Evolutionary conservation across 441 rosid species (phyloP).

Genomic region (Viola pubescens): DNA sequence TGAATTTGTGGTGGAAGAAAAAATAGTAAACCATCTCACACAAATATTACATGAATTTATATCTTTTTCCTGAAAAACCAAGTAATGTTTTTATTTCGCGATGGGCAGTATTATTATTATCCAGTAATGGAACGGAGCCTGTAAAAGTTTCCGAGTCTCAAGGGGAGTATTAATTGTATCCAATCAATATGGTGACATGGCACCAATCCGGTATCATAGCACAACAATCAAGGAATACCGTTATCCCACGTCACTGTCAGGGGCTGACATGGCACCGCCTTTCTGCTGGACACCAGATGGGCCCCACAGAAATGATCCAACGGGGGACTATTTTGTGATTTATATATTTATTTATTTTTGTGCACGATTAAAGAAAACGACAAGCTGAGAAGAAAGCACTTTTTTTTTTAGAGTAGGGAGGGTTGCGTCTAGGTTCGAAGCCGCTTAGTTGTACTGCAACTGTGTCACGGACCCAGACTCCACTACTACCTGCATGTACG

Average conservation of each 20-base stretch:
- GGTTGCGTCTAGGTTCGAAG: constrained; percentile 22
- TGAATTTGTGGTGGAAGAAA: too few relatives aligned
- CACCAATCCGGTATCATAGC: neutral
- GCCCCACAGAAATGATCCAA: neutral
- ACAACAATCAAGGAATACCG: constrained; percentile 5
- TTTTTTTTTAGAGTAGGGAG: neutral
- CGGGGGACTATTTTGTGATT: neutral
- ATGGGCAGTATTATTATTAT: too few relatives aligned
- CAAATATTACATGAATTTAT: too few relatives aligned
- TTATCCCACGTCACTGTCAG: constrained; percentile 17
- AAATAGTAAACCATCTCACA: too few relatives aligned
- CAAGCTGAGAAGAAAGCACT: neutral
- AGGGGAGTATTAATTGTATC: neutral
- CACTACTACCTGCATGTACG: constrained; percentile 18
- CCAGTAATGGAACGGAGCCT: too few relatives aligned
- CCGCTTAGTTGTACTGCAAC: constrained; percentile 26
- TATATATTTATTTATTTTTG: neutral
- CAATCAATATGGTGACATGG: neutral
- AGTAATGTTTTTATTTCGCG: too few relatives aligned
- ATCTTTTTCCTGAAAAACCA: too few relatives aligned
- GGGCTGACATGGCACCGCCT: constrained; percentile 16
- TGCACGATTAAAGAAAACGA: neutral
- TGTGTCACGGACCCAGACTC: constrained; percentile 31
- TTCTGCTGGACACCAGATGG: neutral
- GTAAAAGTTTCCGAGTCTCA: too few relatives aligned